phyloP scores from a whole-genome alignment of 2,329 filamentous ascomycete genomes.

The Neonectria coccinea region DNA sequence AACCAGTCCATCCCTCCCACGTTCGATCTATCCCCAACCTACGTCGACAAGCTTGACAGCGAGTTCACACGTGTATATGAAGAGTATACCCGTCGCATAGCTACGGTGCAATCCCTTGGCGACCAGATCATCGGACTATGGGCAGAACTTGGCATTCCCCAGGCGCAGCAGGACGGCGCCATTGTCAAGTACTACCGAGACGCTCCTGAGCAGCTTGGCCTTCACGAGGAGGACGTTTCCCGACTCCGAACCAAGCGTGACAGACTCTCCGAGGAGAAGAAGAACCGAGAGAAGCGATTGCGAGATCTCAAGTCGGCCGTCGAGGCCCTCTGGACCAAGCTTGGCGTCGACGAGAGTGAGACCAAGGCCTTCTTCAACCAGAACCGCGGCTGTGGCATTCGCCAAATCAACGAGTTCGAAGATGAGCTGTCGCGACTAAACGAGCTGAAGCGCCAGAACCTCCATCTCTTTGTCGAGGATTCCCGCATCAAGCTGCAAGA shows the following conservation, averaged over 20 bases:
- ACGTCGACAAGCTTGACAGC: conserved; percentile 85
- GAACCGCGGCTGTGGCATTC: conserved; percentile 90
- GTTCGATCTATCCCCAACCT: conserved; percentile 92
- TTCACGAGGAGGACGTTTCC: conserved; percentile 87
- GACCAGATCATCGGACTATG: conserved; percentile 94
- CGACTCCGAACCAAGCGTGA: conserved; percentile 81
- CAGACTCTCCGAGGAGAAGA: conserved; percentile 89
- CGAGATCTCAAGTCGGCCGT: conserved; percentile 81
- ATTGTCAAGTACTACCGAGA: conserved; percentile 93
- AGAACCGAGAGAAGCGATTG: conserved; percentile 79
- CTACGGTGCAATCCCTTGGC: conserved; percentile 77
- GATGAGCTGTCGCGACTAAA: conserved; percentile 88
- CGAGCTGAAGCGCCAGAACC: conserved; percentile 93
- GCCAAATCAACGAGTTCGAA: conserved; percentile 95
- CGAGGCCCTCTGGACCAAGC: conserved; percentile 89
- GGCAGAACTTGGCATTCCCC: conserved; percentile 94
- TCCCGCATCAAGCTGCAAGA: conserved; percentile 90
- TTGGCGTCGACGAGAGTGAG: conserved; percentile 85
- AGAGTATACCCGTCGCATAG: conserved; percentile 89
- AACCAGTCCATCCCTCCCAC: conserved; percentile 81
- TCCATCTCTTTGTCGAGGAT: conserved; percentile 96
- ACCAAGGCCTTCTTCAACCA: conserved; percentile 86
- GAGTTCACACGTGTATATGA: conserved; percentile 97
- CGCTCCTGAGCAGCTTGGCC: conserved; percentile 90
- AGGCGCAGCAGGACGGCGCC: conserved; percentile 87